These are phyloP conservation scores for Trichoderma asperellum DNA, from an alignment of 2,329 filamentous ascomycete species.

Conservation along the genomic window DNA sequence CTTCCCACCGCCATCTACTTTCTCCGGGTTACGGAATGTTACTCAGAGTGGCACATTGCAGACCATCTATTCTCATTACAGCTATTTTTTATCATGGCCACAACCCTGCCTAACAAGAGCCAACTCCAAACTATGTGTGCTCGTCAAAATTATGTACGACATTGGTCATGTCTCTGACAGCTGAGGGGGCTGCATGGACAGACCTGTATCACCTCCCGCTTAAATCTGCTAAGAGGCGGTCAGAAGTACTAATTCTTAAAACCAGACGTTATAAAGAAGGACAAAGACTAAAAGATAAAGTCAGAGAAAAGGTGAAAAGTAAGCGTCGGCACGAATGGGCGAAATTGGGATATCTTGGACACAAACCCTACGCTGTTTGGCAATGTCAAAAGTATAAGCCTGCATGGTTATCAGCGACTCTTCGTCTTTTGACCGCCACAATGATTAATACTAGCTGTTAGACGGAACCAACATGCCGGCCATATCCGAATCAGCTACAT, in stretches of 20 bases:
- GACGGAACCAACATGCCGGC: background rate
- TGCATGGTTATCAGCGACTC: background rate
- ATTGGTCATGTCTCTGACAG: background rate
- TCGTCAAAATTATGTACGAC: background rate
- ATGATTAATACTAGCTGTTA: background rate
- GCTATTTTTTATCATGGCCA: background rate
- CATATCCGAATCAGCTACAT: background rate
- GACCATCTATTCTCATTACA: background rate
- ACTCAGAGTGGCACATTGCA: background rate
- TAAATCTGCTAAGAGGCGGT: background rate
- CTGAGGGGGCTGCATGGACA: background rate
- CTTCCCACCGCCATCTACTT: background rate
- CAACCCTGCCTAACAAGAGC: background rate
- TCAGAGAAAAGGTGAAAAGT: background rate
- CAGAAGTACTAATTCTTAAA: background rate
- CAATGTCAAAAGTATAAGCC: background rate
- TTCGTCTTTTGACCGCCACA: background rate
- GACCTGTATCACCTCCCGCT: background rate
- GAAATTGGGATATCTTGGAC: background rate
- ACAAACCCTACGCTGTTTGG: rapidly evolving
- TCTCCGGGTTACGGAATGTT: background rate
- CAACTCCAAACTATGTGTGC: background rate
- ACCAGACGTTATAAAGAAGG: background rate
- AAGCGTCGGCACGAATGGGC: rapidly evolving
- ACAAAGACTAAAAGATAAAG: background rate